These are phyloP conservation scores for Rhinocladiella similis DNA, from an alignment of 2,329 filamentous ascomycete species.

Conservation along the genomic window DNA sequence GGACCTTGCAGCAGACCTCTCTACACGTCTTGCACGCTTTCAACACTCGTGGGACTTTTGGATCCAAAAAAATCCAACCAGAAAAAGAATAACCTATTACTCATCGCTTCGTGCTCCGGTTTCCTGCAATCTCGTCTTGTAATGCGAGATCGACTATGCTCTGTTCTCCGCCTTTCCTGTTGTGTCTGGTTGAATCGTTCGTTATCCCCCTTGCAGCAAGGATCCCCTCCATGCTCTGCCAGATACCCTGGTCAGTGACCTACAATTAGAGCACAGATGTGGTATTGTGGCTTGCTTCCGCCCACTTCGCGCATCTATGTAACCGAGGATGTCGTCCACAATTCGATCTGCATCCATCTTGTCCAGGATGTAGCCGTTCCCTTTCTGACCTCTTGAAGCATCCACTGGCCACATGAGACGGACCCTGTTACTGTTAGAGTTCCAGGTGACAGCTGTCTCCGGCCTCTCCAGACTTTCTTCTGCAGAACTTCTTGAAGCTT, in stretches of 20 bases:
- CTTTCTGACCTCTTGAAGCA: slow-evolving; percentile 20
- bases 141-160: slow-evolving; percentile 6
- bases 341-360: slow-evolving; percentile 10
- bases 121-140: slow-evolving; percentile 22
- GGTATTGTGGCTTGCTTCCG: slow-evolving; percentile 15
- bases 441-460: slow-evolving; percentile 21
- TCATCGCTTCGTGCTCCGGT: slow-evolving; percentile 1
- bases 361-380: slow-evolving; percentile 12
- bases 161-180: slow-evolving; percentile 11
- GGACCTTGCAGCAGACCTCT: too few relatives aligned
- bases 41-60: too few relatives aligned
- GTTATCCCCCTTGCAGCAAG: slow-evolving; percentile 8
- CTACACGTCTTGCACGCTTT: too few relatives aligned
- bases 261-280: slow-evolving; percentile 17
- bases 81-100: slow-evolving; percentile 1
- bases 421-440: slow-evolving; percentile 23
- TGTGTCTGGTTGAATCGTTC: slow-evolving; percentile 13
- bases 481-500: slow-evolving; percentile 4
- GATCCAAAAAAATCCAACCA: slow-evolving; percentile 2
- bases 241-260: slow-evolving; percentile 8
- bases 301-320: slow-evolving; percentile 1
- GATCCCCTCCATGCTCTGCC: slow-evolving; percentile 9
- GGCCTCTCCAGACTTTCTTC: neutral
- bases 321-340: slow-evolving; percentile 9
- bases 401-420: slow-evolving; percentile 16